Base-by-base conservation (phyloP, 305 asterid genomes). In the Caryopteris hybrid region DNA sequence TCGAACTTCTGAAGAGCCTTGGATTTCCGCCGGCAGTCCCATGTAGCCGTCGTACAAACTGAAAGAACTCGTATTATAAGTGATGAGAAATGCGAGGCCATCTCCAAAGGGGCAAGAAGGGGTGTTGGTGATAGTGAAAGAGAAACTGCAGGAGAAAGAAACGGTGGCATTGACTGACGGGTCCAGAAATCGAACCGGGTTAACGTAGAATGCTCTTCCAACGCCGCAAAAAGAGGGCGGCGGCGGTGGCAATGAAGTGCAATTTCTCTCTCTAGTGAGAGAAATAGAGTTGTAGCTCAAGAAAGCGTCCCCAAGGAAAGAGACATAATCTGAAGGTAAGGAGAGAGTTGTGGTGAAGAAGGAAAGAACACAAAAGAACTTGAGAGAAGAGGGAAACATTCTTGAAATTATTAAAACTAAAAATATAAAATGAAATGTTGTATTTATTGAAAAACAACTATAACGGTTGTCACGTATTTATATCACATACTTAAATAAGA, bases 81-180 rank as follows among this genome's bases (percentile, higher is more conserved):
- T 79, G 79, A 92, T 74, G 61, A 90, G 50, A 45, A 92, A 88
- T 0, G 90, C 86, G 18, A 89, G 31, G 2, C 98, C 98, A 29
- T 92, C 96, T 11, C 93, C 98, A 58, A 74, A 80, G 50, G 91
- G 87, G 80, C 93, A 92, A 58, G 82, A 64, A 65, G 74, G 80
- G 41, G 73, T 42, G 38, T 71, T 48, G 14, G 76, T 27, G 65
- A 86, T 70, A 34, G 83, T 74, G 82, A 92, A 92, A 11, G 98
- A 81, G 87, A 92, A 90, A 61, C 76, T 78, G 64, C 79, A 75
- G 59, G 85, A 79, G 74, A 92, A 92, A 3, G 97, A 92, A 20
- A 84, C 86, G 1, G 93, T 73, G 61, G 77, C 66, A 21, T 84
- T 84, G 46, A 84, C 29, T 1, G 80, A 68, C 6, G 80, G 70